A percentile compares a stretch with the other conserved stretches of the same genome.
Conservation (phyloP, 805 yeast genomes). For the Starmera quercuum region DNA sequence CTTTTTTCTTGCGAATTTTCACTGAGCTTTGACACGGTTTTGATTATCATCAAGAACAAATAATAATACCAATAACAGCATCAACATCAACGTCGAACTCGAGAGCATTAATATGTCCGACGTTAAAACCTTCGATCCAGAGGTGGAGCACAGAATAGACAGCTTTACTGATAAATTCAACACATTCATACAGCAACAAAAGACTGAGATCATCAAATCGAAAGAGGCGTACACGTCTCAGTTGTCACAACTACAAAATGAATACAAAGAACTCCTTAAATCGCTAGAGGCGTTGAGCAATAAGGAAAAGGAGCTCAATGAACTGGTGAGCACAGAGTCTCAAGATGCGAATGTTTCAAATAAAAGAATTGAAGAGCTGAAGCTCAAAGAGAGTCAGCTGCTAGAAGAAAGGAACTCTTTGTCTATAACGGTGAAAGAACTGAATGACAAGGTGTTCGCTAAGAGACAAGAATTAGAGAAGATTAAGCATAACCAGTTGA, state of each 20-base stretch:
- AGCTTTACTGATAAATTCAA: conserved; percentile 31
- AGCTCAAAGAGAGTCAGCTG: conserved; percentile 14
- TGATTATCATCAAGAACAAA: too few relatives aligned
- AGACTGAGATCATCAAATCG: conserved; percentile 24
- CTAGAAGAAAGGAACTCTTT: conserved; percentile 21
- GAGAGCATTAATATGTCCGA: too few relatives aligned
- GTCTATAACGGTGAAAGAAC: conserved; percentile 23
- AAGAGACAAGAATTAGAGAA: conserved; percentile 25
- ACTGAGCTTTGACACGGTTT: too few relatives aligned
- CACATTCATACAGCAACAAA: conserved; percentile 24
- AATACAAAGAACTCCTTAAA: conserved; percentile 23
- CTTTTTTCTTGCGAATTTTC: too few relatives aligned
- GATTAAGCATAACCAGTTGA: conserved; percentile 26
- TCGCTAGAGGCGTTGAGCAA: conserved; percentile 24
- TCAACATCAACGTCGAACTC: too few relatives aligned
- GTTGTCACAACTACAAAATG: conserved; percentile 24
- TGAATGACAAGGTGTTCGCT: conserved; percentile 23
- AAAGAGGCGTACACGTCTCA: conserved; percentile 26
- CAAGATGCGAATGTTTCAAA: conserved; percentile 19
- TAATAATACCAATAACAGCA: too few relatives aligned
- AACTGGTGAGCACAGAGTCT: conserved; percentile 18
- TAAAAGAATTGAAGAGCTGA: conserved; percentile 3
- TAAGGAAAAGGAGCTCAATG: conserved; percentile 22
- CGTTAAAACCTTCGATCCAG: conserved; percentile 29
- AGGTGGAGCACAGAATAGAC: conserved; percentile 29